These are phyloP conservation scores for Dactylellina cionopaga DNA, from an alignment of 2,329 filamentous ascomycete genomes.

Conservation along the genomic window DNA sequence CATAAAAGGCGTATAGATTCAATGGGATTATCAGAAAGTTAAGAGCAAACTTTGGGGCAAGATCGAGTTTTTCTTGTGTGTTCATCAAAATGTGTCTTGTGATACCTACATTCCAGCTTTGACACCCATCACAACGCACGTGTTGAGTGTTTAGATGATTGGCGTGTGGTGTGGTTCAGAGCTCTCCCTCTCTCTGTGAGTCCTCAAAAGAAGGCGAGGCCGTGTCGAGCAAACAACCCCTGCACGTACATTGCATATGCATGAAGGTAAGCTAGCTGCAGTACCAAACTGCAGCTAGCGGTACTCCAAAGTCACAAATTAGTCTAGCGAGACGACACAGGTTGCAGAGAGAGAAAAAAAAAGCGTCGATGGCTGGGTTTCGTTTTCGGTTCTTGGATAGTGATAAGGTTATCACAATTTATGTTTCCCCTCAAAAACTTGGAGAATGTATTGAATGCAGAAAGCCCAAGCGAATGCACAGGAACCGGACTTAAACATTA, in stretches of 20 bases:
- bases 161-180: background rate
- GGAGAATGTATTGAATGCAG: constrained; percentile 1
- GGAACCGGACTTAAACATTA: no score
- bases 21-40: no score
- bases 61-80: no score
- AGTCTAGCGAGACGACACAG: no score
- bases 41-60: no score
- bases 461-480: background rate
- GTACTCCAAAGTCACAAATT: no score
- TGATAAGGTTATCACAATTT: constrained; percentile 6
- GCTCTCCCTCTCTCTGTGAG: background rate
- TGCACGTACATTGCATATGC: constrained; percentile 6
- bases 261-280: background rate
- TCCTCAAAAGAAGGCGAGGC: background rate
- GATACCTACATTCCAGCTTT: constrained; percentile 3
- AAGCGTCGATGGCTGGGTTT: background rate
- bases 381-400: background rate
- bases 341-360: background rate
- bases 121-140: constrained; percentile 9
- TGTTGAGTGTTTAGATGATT: no score
- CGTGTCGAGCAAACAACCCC: background rate
- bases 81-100: constrained; percentile 22
- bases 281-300: background rate
- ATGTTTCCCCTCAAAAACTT: no score
- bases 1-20: no score